Base-by-base conservation (phyloP, 768 basidiomycete genomes). In the Stropharia rugosoannulata region DNA sequence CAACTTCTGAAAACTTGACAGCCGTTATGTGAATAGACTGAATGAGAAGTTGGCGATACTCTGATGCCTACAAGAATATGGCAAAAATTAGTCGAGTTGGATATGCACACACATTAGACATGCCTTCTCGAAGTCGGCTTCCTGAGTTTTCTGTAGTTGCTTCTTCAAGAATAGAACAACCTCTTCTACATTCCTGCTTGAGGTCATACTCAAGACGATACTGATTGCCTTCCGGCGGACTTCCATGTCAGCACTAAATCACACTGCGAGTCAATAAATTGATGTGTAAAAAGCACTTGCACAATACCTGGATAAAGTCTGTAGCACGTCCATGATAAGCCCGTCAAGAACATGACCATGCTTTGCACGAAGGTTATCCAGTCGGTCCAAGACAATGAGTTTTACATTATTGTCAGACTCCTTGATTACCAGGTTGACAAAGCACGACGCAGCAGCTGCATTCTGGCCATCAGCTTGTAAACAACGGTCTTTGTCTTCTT, bases 321-420 rank as follows among this genome's bases (percentile, higher is more conserved):
- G 93, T 15, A 99, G 80, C 41, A 99, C 83, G 63, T 99, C 97
- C 92, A 97, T 95, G 59, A 95, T 94, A 49, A 98, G 82, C 11
- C 86, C 81, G 66, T 98, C 95, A 39, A 98, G 75, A 37, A 98
- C 86, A 63, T 86, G 85, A 15, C 92, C 95, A 70, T 98, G 95
- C 65, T 87, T 92, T 4, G 85, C 77, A 42, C 92, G 84, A 18
- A 99, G 78, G 35, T 72, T 73, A 52, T 98, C 92, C 36, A 99
- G 81, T 43, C 97, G 86, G 66, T 96, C 92, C 22, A 99, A 80
- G 15, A 98, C 96, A 56, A 98, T 98, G 43, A 98, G 82, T 72
- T 98, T 98, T 71, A 98, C 96, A 64, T 99, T 99, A 74, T 98
- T 99, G 75, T 98, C 96, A 1, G 95, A 93, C 72, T 98, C 96